Base-by-base conservation (phyloP, 1,284 basidiomycete species). In the Cutaneotrichosporon cutaneum region DNA sequence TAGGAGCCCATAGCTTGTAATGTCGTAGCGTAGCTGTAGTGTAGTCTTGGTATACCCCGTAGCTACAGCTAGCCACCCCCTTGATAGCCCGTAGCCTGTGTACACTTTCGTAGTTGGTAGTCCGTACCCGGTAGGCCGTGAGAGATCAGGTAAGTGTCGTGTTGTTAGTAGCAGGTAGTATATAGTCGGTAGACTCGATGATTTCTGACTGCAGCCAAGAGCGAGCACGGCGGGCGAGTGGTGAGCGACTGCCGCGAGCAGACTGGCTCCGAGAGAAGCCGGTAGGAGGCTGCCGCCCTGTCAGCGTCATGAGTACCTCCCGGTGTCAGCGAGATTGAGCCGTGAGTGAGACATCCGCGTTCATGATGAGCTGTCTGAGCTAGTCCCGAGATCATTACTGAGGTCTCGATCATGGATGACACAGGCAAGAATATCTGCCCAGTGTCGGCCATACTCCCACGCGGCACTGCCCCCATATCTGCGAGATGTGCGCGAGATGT, bases 11-110 rank as follows among this genome's bases (percentile, higher is more conserved):
- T 47, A 42, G 47, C 14, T 39, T 53, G 13, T 54, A 33, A 45
- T 44, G 32, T 39, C 54, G 48, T 59, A 52, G 33, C 54, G 48
- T 59, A 52, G 33, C 24, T 54, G 27, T 59, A 59, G 42, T 24
- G 27, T 52, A 14, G 21, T 42, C 39, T 42, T 42, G 39, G 16
- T 42, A 42, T 42, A 42, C 39, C 39, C 39, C 39, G 18, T 42
- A 42, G 39, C 39, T 42, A 42, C 39, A n/a, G 39, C 39, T 42
- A 42, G 16, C 9, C 27, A 32, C 50, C n/a, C n/a, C n/a, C n/a
- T 27, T 32, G 50, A n/a, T 42, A 42, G 39, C 18, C 5, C 39
- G 18, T 18, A n/a, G 18, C 18, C 39, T 42, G 39, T 42, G 39
- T 42, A 42, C 18, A 42, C 39, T 18, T 39, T 42, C 39, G 39